A percentile compares a stretch with the other conserved stretches of the same genome.
phyloP scores from a whole-genome alignment of 2,329 filamentous ascomycete genomes.

The Annulohypoxylon truncatum region DNA sequence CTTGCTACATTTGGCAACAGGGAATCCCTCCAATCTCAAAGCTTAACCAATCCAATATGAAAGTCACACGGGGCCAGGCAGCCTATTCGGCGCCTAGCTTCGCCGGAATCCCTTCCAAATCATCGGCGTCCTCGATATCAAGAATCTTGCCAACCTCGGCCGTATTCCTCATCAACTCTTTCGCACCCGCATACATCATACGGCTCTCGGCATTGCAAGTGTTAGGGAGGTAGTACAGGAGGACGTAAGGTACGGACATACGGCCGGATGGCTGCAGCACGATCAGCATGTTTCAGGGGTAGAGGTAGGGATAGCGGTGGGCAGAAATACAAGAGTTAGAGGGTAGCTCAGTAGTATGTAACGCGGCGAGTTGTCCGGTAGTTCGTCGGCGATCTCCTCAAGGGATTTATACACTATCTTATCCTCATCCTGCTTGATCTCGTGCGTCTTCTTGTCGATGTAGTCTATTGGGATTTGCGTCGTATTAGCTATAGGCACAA shows the following conservation, averaged over 20 bases:
- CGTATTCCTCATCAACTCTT: constrained; percentile 94
- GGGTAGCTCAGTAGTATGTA: constrained; percentile 94
- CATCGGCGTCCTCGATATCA: constrained; percentile 83
- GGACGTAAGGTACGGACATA: constrained; percentile 89
- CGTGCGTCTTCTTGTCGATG: constrained; percentile 90
- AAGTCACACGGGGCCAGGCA: not conserved
- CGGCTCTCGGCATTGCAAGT: constrained; percentile 88
- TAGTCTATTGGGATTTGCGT: constrained; percentile 68
- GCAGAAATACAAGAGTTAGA: constrained; percentile 76
- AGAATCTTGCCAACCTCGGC: constrained; percentile 90
- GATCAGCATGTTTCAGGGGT: constrained; percentile 12
- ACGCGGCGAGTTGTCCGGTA: constrained; percentile 91
- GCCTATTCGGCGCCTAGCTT: constrained; percentile 60
- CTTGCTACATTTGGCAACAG: constrained; percentile 18
- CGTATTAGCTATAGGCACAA: constrained; percentile 17
- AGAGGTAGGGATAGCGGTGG: not conserved
- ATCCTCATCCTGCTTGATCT: constrained; percentile 86
- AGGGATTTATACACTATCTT: constrained; percentile 82
- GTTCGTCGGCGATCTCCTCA: constrained; percentile 83
- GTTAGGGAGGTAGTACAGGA: constrained; percentile 92
- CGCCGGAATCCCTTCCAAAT: constrained; percentile 82
- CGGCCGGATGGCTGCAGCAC: constrained; percentile 77
- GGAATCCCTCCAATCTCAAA: not conserved
- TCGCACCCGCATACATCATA: constrained; percentile 96
- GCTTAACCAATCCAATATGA: not conserved